These are phyloP conservation scores for Thielaviopsis ethacetica DNA, from an alignment of 2,329 filamentous ascomycete genomes.

Conservation along the genomic window DNA sequence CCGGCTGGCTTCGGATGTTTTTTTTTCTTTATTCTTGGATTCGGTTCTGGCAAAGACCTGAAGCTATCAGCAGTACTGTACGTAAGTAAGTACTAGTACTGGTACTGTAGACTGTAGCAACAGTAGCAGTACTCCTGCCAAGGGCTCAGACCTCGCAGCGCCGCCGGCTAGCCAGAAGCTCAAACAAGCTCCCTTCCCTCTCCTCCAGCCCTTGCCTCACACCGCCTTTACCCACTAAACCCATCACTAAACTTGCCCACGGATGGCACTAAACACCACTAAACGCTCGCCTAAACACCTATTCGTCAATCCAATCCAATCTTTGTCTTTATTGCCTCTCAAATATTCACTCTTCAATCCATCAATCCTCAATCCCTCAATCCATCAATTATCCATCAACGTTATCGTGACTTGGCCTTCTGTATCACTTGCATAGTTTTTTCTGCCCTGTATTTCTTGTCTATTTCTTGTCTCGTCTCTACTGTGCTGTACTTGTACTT, in stretches of 20 bases:
- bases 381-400: neutral
- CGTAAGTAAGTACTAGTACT: too few relatives aligned
- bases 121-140: too few relatives aligned
- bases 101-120: too few relatives aligned
- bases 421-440: neutral
- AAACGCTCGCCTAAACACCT: neutral
- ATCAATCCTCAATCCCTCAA: neutral
- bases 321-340: neutral
- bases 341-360: neutral
- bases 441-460: neutral
- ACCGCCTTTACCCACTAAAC: neutral
- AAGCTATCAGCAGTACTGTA: too few relatives aligned
- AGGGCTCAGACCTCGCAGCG: neutral
- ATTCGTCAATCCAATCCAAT: neutral
- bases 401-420: neutral
- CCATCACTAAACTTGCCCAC: neutral
- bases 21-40: neutral
- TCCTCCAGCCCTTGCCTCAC: neutral
- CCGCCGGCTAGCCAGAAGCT: neutral
- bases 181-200: neutral
- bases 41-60: too few relatives aligned
- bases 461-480: neutral
- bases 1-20: neutral
- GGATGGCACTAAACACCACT: neutral
- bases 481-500: neutral